phyloP scores from a whole-genome alignment of 2,329 filamentous ascomycete genomes.

The Bimuria novae-zelandiae region DNA sequence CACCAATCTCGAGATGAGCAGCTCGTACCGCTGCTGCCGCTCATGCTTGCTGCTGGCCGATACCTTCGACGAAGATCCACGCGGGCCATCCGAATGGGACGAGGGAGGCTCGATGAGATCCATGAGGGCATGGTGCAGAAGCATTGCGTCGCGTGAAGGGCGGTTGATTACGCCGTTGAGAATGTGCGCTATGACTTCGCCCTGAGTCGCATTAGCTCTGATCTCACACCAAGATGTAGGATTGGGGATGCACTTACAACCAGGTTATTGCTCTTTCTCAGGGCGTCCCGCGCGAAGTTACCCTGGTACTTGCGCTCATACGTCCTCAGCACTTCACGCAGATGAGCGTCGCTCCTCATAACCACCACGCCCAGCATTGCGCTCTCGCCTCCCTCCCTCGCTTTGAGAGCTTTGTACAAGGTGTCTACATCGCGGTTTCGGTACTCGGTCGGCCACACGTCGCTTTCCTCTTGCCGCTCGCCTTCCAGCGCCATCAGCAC shows the following conservation, averaged over 20 bases:
- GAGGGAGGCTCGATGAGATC: constrained; percentile 52
- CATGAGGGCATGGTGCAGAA: constrained; percentile 83
- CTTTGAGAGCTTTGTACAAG: constrained; percentile 70
- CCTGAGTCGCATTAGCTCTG: constrained; percentile 56
- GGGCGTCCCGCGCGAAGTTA: constrained; percentile 87
- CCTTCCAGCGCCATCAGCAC: constrained; percentile 84
- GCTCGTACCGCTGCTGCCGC: constrained; percentile 71
- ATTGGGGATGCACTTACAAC: constrained; percentile 67
- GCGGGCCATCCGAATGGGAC: constrained; percentile 23
- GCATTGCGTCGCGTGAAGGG: constrained; percentile 87
- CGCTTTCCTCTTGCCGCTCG: constrained; percentile 78
- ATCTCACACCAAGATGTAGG: not conserved
- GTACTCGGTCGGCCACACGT: constrained; percentile 63
- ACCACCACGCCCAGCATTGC: constrained; percentile 87
- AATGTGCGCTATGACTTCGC: constrained; percentile 91
- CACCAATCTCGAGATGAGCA: constrained; percentile 85
- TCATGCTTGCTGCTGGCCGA: constrained; percentile 43
- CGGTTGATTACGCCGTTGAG: constrained; percentile 97
- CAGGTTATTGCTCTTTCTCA: constrained; percentile 87
- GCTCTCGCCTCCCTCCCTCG: constrained; percentile 79
- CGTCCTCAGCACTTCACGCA: constrained; percentile 75
- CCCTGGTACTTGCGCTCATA: constrained; percentile 75
- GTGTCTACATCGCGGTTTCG: constrained; percentile 69
- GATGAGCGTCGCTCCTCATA: constrained; percentile 76
- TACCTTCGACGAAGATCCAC: constrained; percentile 21